Evolutionary conservation across 495 filamentous ascomycete species (phyloP), one percentile per base, ranked within the genome.

Genomic region (Evernia prunastri): DNA sequence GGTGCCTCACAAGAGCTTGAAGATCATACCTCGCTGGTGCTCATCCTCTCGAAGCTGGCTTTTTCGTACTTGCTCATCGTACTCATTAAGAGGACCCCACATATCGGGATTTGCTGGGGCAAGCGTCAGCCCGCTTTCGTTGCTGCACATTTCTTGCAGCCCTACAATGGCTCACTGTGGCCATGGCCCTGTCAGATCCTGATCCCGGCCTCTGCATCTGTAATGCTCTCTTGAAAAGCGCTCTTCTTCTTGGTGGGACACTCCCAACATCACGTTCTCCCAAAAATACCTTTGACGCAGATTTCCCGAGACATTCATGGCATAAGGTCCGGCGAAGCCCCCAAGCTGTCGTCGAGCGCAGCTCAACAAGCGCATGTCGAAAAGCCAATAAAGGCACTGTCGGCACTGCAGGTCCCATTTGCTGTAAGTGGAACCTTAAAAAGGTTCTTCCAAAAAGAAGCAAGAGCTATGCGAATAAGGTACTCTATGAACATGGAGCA

Each of bases 1-100:
- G 51, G 17, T 12, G 51, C 13, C 17, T 54, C 0, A 13, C 1
- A 10, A 17, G 7, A 20, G 29, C 51, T 31, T 20, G 29, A 20
- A 33, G 1, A 9, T 10, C 8, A 0, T 54, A 54, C 51, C 89
- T 80, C 95, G 79, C 72, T 98, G 94, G 70, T 97, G 90, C 57
- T 90, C 82, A 71, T 98, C 94, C 74, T 97, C 89, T 60, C 87
- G 80, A 58, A 98, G 73, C 63, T 84, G 74, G 20, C 90, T 89
- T 57, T 78, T 74, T 47, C 81, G 77, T 18, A 98, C 91, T 51
- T 93, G 83, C 37, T 78, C 75, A 69, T 97, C 87, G 72, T 98
- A 98, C 74, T 97, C 94, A 56, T 84, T 81, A 68, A 97, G 75
- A 2, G 94, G 94, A 1, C 93, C 93, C 73, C 78, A 66, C 35